Evolutionary conservation across 768 basidiomycete species (phyloP).

Genomic region (Asterophora lycoperdoides): DNA sequence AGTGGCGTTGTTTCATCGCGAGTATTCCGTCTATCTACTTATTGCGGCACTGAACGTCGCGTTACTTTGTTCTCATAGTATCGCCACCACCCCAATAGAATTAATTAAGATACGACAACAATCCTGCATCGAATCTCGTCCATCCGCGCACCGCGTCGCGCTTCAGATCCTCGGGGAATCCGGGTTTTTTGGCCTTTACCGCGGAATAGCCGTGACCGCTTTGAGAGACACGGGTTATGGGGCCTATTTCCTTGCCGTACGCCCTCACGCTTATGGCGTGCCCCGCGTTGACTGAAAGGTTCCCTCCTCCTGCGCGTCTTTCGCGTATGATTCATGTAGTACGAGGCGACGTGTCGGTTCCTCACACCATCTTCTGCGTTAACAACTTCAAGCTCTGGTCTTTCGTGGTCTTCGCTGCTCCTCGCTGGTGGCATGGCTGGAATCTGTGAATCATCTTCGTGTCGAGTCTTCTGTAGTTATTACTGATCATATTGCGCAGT

Average conservation of each 20-base stretch:
- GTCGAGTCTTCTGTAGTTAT: too few species aligned
- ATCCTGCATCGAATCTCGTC: conserved; percentile 37
- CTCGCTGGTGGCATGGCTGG: conserved; percentile 77
- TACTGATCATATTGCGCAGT: conserved; percentile 24
- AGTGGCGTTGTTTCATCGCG: conserved; percentile 80
- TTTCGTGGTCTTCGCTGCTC: conserved; percentile 56
- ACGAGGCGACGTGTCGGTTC: conserved; percentile 59
- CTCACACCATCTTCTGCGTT: conserved; percentile 23
- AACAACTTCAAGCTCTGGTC: conserved; percentile 27
- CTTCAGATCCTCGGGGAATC: conserved; percentile 47
- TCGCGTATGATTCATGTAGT: conserved; percentile 38
- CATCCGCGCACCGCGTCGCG: conserved; percentile 52
- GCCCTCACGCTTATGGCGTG: conserved; percentile 19
- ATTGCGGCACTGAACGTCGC: background rate
- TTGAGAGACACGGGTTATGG: conserved; percentile 81
- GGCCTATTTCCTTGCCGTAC: conserved; percentile 75
- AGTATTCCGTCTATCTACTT: conserved; percentile 27
- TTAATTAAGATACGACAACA: conserved; percentile 87
- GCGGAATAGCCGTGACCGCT: conserved; percentile 70
- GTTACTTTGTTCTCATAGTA: conserved; percentile 30
- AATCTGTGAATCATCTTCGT: conserved; percentile 32
- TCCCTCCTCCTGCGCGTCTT: too few species aligned
- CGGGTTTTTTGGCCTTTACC: conserved; percentile 68
- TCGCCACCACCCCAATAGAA: conserved; percentile 81
- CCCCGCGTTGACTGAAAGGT: background rate